Percentiles rank a stretch among this genome's conserved stretches.
These are phyloP conservation scores for Cutaneotrichosporon curvatum DNA, from an alignment of 1,284 basidiomycete species.

Conservation along the genomic window DNA sequence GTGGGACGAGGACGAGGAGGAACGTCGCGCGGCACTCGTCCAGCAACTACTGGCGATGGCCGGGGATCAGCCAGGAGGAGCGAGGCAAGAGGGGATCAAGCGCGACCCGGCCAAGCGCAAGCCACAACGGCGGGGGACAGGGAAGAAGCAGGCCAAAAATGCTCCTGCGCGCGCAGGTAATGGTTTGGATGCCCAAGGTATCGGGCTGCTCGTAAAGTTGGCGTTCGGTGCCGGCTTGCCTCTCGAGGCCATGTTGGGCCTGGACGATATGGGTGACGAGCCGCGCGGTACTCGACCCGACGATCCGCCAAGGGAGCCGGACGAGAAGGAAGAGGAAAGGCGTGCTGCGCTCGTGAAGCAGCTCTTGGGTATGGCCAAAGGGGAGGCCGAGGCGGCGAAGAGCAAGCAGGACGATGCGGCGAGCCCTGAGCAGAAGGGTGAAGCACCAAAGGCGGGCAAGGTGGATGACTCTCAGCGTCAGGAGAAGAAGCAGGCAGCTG, in stretches of 20 bases:
- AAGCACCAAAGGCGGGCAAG: too few species aligned
- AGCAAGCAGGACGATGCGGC: too few species aligned
- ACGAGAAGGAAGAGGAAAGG: constrained; percentile 7
- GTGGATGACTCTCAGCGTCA: too few species aligned
- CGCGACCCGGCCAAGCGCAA: too few species aligned
- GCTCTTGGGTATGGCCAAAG: neutral
- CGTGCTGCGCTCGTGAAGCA: constrained; percentile 10
- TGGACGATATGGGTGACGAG: constrained; percentile 2
- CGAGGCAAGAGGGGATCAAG: too few species aligned
- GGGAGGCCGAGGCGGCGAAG: neutral
- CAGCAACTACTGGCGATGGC: neutral
- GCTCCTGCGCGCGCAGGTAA: too few species aligned
- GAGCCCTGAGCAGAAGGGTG: too few species aligned
- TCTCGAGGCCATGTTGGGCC: neutral
- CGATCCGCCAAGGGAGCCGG: neutral
- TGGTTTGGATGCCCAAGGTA: too few species aligned
- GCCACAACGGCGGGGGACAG: too few species aligned
- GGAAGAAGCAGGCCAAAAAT: too few species aligned
- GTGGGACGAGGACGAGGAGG: constrained; percentile 3
- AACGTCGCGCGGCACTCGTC: neutral
- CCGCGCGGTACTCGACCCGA: too few species aligned
- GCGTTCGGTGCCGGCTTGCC: constrained; percentile 1
- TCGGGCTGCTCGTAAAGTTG: neutral
- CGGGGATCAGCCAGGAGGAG: constrained; percentile 4
- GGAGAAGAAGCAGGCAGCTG: too few species aligned